These are phyloP conservation scores for Quercus alba DNA, from an alignment of 306 rosid species.

Conservation along the genomic window DNA sequence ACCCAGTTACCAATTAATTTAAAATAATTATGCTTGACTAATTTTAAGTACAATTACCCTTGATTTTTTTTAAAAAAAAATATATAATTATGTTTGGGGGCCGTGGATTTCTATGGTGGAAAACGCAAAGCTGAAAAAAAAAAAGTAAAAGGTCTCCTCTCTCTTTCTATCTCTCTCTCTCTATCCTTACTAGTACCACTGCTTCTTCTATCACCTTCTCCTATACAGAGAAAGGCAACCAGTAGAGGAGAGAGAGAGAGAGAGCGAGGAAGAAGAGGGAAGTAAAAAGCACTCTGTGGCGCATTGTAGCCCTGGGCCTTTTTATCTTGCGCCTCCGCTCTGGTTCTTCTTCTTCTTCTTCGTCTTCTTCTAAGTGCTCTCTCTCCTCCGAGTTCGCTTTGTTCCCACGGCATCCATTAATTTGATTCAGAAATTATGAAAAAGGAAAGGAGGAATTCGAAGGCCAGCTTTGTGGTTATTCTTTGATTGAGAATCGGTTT, in stretches of 20 bases:
- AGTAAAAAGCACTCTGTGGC: conserved; percentile 24
- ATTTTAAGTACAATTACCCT: background rate
- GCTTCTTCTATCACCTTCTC: conserved; percentile 10
- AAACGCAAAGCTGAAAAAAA: conserved; percentile 38
- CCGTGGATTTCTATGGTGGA: conserved; percentile 50
- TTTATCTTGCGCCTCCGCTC: conserved; percentile 18
- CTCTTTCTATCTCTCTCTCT: background rate
- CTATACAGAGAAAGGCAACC: conserved; percentile 3
- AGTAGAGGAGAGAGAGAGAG: conserved; percentile 2
- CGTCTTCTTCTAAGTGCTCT: background rate
- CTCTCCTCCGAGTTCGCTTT: conserved; percentile 33
- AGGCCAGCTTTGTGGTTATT: background rate
- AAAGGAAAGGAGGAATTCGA: conserved; percentile 2
- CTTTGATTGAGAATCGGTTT: too few relatives aligned
- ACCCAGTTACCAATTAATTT: background rate
- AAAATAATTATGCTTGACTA: background rate
- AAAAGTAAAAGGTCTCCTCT: conserved; percentile 10
- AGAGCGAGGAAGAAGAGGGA: conserved; percentile 13
- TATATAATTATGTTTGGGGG: conserved; percentile 14
- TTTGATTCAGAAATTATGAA: conserved; percentile 19
- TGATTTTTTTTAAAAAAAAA: background rate
- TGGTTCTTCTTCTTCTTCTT: conserved; percentile 19
- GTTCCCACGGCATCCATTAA: conserved; percentile 39
- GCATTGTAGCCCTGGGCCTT: conserved; percentile 10
- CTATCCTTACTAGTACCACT: conserved; percentile 19